These are phyloP conservation scores for Medicago lupulina DNA, from an alignment of 306 rosid species.

Conservation along the genomic window DNA sequence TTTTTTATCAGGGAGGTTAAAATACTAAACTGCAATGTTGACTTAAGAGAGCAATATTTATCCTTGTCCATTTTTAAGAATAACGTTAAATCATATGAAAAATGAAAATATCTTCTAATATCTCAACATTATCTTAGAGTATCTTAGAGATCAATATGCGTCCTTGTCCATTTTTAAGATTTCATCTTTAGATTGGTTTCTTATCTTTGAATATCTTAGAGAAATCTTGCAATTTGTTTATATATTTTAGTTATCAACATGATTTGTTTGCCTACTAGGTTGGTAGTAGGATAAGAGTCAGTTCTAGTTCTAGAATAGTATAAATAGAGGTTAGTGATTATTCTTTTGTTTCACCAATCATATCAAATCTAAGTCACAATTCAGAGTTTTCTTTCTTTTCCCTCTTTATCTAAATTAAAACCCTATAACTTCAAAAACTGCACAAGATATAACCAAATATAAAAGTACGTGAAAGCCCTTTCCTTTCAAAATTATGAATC, in stretches of 20 bases:
- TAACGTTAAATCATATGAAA: neutral
- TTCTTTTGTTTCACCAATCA: constrained; percentile 12
- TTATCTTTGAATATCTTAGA: neutral
- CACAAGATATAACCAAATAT: neutral
- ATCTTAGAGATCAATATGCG: neutral
- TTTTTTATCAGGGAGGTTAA: constrained; percentile 14
- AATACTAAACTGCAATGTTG: constrained; percentile 22
- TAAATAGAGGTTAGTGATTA: constrained; percentile 12
- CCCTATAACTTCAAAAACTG: neutral
- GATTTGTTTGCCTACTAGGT: constrained; percentile 13
- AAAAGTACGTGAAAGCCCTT: constrained; percentile 12
- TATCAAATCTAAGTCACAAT: neutral
- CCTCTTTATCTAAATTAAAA: neutral
- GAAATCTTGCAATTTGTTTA: neutral
- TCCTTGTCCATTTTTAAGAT: neutral
- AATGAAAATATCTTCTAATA: neutral
- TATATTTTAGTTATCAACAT: neutral
- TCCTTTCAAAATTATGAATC: constrained; percentile 12
- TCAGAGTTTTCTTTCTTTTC: constrained; percentile 16
- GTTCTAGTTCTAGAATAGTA: neutral
- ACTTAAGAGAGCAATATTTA: constrained; percentile 17
- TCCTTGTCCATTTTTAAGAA: constrained; percentile 18
- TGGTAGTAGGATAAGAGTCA: neutral
- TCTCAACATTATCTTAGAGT: neutral
- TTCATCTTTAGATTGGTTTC: neutral